Base-by-base conservation (phyloP, 2,329 filamentous ascomycete genomes). In the Rhinocladiella similis region DNA sequence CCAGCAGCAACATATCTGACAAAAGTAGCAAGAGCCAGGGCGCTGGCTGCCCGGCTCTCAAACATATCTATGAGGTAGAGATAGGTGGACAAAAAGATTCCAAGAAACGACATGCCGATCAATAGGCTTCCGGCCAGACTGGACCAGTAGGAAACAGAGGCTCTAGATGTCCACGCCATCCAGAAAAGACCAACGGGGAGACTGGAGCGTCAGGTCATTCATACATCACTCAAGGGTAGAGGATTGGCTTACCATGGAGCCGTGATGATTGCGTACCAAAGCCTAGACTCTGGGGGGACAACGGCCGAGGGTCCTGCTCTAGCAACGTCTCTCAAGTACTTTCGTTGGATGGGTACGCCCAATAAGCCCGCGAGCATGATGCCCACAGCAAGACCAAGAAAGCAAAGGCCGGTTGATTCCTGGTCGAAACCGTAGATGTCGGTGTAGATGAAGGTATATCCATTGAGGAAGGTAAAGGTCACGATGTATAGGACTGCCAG, bases 51-150 rank as follows among this genome's bases (percentile, higher is more conserved):
- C 60, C 81, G 81, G 6, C 73, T 73, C 29, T 78, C 78, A 63
- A 84, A 85, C 5, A 73, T 73, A 61, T 84, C 81, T 55, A 84
- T 83, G 48, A 85, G 78, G 63, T 84, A 85, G 69, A 81, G 76
- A 54, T 82, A 82, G 45, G 70, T 75, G 45, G 72, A 74, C 55
- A 81, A 77, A 65, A 80, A 82, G 4, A 82, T 69, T 41, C 73
- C 74, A 7, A 77, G 72, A 27, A 78, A 72, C 1, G 77, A 78
- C 59, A 76, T 75, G 5, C 81, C 80, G 62, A 83, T 81, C 0
- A 82, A 61, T 1, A 78, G 72, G n/a, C 73, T 78, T 1, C 80
- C 79, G 1, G 67, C 68, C 0, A 84, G 70, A 0, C 77, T 75
- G n/a, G 74, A 77, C 79, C 79, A 83, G 61, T 77, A 73, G 5